Evolutionary conservation across 352 stramenopile species (phyloP).

Genomic region (Pythium grandisporangium): DNA sequence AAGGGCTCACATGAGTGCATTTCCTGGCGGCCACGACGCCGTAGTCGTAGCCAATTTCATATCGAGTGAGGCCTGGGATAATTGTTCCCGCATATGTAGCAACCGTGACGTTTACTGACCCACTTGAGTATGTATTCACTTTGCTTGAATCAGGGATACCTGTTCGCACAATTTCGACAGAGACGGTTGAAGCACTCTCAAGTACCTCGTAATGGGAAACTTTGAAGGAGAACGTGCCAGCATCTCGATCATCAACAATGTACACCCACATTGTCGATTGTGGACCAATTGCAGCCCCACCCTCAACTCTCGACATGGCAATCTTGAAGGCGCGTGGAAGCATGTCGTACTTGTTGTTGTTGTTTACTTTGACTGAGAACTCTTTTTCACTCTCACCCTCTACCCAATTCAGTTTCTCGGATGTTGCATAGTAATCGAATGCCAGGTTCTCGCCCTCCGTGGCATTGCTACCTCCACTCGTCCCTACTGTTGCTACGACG

Average conservation of each 20-base stretch:
- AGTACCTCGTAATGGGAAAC: conserved; percentile 45
- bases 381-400: conserved; percentile 41
- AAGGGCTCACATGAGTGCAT: conserved; percentile 61
- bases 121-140: conserved; percentile 57
- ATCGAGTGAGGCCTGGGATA: conserved; percentile 27
- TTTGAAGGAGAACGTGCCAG: conserved; percentile 54
- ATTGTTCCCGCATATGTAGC: conserved; percentile 45
- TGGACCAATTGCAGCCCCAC: conserved; percentile 38
- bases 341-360: conserved; percentile 56
- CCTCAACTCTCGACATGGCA: conserved; percentile 29
- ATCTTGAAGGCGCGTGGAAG: conserved; percentile 39
- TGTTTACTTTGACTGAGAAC: conserved; percentile 59
- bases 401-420: conserved; percentile 39
- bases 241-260: conserved; percentile 67
- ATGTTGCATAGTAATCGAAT: conserved; percentile 51
- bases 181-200: conserved; percentile 35
- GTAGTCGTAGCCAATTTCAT: conserved; percentile 49
- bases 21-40: conserved; percentile 28
- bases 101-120: conserved; percentile 42
- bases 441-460: conserved; percentile 46
- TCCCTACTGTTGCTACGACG: conserved; percentile 28
- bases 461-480: conserved; percentile 38
- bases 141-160: conserved; percentile 29
- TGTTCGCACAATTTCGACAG: conserved; percentile 34
- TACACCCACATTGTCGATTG: conserved; percentile 50